Percentiles rank a stretch among this genome's conserved stretches.
Conservation (phyloP, 2,329 filamentous ascomycete species). For the Aspergillus pseudoterreus region DNA sequence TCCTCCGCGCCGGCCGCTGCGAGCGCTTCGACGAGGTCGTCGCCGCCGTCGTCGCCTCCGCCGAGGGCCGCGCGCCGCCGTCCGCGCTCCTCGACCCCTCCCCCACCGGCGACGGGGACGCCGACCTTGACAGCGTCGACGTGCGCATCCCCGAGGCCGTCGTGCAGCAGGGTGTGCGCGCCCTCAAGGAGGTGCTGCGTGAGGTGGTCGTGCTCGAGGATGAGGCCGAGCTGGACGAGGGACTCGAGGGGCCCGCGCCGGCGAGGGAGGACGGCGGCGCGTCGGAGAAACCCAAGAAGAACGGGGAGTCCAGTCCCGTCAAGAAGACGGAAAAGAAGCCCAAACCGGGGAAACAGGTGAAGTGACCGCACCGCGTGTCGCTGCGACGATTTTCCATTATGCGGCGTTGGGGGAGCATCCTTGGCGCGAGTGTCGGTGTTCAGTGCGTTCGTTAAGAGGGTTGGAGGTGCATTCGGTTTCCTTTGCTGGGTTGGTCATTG, state of each 20-base stretch:
- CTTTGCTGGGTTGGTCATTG: conserved; percentile 6
- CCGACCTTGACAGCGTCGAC: conserved; percentile 39
- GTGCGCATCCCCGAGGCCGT: conserved; percentile 49
- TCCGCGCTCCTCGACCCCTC: neutral
- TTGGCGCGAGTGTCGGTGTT: neutral
- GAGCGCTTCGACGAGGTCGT: conserved; percentile 56
- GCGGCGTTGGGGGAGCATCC: neutral
- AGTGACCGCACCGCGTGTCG: conserved; percentile 4
- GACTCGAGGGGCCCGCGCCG: conserved; percentile 5
- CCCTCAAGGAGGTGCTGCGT: conserved; percentile 51
- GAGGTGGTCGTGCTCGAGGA: conserved; percentile 47
- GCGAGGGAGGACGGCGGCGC: conserved; percentile 6
- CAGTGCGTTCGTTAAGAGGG: no score
- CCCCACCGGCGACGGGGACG: conserved; percentile 5
- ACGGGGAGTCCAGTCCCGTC: conserved; percentile 20
- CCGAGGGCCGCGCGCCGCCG: conserved; percentile 33
- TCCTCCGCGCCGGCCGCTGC: conserved; percentile 57
- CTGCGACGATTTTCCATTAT: neutral
- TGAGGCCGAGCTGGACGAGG: conserved; percentile 21
- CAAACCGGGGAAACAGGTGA: conserved; percentile 19
- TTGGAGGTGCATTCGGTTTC: neutral
- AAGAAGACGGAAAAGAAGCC: conserved; percentile 25
- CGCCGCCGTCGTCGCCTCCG: conserved; percentile 49
- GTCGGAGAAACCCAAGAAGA: conserved; percentile 8
- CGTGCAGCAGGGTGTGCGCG: conserved; percentile 49